A percentile compares a stretch with the other conserved stretches of the same genome.
These are phyloP conservation scores for Solanum dulcamara DNA, from an alignment of 257 asterid genomes.

Conservation along the genomic window DNA sequence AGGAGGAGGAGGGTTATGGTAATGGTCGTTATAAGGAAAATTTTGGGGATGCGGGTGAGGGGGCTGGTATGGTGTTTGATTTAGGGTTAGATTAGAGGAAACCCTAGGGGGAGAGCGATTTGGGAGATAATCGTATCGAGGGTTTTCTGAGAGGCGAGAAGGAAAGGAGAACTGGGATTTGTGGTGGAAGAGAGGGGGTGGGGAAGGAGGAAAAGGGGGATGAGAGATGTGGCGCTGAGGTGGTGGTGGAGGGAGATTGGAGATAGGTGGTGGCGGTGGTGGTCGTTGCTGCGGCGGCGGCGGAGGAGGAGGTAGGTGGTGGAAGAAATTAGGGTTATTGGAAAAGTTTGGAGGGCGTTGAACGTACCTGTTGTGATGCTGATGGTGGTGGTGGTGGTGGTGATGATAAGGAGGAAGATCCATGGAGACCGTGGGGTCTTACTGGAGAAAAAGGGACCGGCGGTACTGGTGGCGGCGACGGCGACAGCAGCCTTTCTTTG, in stretches of 20 bases:
- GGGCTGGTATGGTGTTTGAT: background rate
- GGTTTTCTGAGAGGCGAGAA: constrained; percentile 12
- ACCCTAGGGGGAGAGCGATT: constrained; percentile 13
- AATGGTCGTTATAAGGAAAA: background rate
- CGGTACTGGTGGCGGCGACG: background rate
- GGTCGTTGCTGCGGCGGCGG: constrained; percentile 5
- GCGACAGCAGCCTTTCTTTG: background rate
- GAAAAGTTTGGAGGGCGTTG: constrained; percentile 10
- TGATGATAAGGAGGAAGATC: background rate
- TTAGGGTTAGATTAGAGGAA: background rate
- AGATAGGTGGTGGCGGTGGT: constrained; percentile 11
- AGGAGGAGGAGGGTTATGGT: background rate
- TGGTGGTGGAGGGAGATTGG: background rate
- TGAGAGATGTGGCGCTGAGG: background rate
- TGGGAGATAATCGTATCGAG: constrained; percentile 26
- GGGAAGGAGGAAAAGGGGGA: constrained; percentile 9
- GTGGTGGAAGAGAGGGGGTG: constrained; percentile 6
- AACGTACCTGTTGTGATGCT: constrained; percentile 44
- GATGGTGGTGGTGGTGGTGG: constrained; percentile 18
- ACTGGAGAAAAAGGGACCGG: background rate
- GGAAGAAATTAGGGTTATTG: constrained; percentile 10
- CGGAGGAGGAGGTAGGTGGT: constrained; percentile 18
- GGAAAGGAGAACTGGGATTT: constrained; percentile 19
- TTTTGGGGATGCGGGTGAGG: background rate
- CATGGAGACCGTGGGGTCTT: background rate